Evolutionary conservation across 2,329 filamentous ascomycete species (phyloP), one percentile per base, ranked within the genome.

Genomic region (Colletotrichum sp.): DNA sequence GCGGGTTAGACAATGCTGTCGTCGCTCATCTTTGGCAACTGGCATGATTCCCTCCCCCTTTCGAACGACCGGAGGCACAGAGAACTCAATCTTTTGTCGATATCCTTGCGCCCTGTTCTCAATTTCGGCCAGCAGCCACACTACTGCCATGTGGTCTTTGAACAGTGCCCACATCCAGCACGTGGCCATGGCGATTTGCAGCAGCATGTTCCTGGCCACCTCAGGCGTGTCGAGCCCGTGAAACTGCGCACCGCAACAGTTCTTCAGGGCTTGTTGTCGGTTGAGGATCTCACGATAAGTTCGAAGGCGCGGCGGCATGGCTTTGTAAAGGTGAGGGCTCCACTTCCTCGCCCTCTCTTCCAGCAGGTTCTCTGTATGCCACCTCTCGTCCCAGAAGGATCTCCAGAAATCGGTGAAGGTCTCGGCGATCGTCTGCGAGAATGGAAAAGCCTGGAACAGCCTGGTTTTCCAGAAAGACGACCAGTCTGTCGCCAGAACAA

Each of bases 211-310:
- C 32, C 30, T 63, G 13, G 14, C 34, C 28, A 76, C 61, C 18
- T 76, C 75, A 12, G n/a, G 55, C 28, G 58, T 68, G 3, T 64
- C 75, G 7, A 76, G 73, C 9, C 16, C 36, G 7, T 26, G 14
- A 28, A 64, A 9, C 59, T 75, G 72, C 26, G n/a, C 62, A 7
- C n/a, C 62, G 62, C 72, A 71, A 36, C 67, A 69, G 64, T 76
- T 76, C 18, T 30, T 65, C 34, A 75, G 34, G 55, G 75, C 75
- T 63, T 76, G 75, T 18, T 76, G 72, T 14, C 75, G 73, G 63
- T 76, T 76, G 62, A 76, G 75, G 16, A 76, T 75, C 58, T 76
- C 75, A 32, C 73, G 75, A 12, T 75, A 76, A 13, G 62, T 75
- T 14, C 75, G 73, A 24, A 75, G 59, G 7, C 75, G 72, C 14